Percentiles rank a stretch among this genome's conserved stretches.
phyloP scores from a whole-genome alignment of 108 stramenopile genomes.

The Nitzschia sp. region DNA sequence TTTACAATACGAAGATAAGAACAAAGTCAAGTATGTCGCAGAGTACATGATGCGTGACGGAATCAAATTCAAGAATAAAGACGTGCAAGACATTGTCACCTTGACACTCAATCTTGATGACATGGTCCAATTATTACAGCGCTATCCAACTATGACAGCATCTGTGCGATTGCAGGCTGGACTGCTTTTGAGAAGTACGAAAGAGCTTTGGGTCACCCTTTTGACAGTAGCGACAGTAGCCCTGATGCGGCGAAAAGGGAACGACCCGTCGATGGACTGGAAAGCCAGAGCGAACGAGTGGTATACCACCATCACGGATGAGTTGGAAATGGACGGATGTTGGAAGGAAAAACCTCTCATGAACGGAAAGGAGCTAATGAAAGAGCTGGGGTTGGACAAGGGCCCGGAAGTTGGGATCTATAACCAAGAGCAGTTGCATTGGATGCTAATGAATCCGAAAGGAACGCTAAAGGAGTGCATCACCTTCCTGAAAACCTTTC shows the following conservation, averaged over 20 bases:
- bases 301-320: conserved; percentile 32
- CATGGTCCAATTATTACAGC: conserved; percentile 50
- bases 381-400: conserved; percentile 46
- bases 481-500: conserved; percentile 49
- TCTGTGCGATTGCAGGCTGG: conserved; percentile 62
- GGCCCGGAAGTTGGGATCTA: conserved; percentile 71
- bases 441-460: conserved; percentile 76
- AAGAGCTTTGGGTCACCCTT: conserved; percentile 77
- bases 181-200: conserved; percentile 60
- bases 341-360: conserved; percentile 72
- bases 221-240: conserved; percentile 57
- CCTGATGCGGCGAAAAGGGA: conserved; percentile 38
- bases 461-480: conserved; percentile 69
- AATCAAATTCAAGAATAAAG: conserved; percentile 77
- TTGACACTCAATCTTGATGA: conserved; percentile 57
- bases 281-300: conserved; percentile 4
- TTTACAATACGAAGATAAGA: conserved; percentile 58
- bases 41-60: conserved; percentile 77
- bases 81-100: conserved; percentile 47
- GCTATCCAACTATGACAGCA: background rate
- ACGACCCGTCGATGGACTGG: conserved; percentile 5
- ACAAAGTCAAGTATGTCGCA: conserved; percentile 46
- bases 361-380: conserved; percentile 75
- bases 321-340: conserved; percentile 65
- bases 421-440: conserved; percentile 70